Evolutionary conservation across 2,329 filamentous ascomycete genomes (phyloP), one percentile per base, ranked within the genome.

Genomic region (Cordyceps farinosa): DNA sequence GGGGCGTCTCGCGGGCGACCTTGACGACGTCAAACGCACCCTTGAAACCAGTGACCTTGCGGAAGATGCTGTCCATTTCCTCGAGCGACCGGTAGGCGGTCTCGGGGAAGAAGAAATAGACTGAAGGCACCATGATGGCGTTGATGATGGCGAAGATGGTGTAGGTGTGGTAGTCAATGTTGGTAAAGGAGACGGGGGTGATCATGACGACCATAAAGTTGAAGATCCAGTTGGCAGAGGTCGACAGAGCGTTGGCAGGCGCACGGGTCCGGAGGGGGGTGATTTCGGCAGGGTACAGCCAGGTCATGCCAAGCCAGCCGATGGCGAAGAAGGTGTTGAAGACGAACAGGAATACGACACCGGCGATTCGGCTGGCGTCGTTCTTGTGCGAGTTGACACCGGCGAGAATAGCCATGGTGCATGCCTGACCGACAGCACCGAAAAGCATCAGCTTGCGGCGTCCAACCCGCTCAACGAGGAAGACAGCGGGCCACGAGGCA

Each of bases 391-490:
- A 82, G 66, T 85, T 86, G 63, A 89, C 77, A 40, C 80, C 79
- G 0, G 81, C 78, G 44, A 86, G 77, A 44, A 91, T 80, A 2
- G 86, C 82, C 89, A 91, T 91, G 58, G 84, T 80, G 1, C 75
- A 77, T 1, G 83, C 85, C 72, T 89, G 86, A 64, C 86, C 86
- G 1, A 81, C 71, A 44, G 85, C 85, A 60, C 89, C 89, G 66
- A 90, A 84, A 22, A 92, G 75, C 87, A 92, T 91, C 65, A 92
- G 82, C 70, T 84, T 84, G 22, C 89, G 82, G 34, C 90, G 86
- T 11, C 88, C 88, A 3, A 88, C 84, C 1, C 84, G 82, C 73
- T 90, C 87, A 44, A 89, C 85, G 32, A 88, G 79, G 72, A 87
- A 86, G 27, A 83, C 79, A 1, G 81, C 78, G 0, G 80, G 80